phyloP scores from a whole-genome alignment of 257 asterid genomes.

The Agastache rugosa region DNA sequence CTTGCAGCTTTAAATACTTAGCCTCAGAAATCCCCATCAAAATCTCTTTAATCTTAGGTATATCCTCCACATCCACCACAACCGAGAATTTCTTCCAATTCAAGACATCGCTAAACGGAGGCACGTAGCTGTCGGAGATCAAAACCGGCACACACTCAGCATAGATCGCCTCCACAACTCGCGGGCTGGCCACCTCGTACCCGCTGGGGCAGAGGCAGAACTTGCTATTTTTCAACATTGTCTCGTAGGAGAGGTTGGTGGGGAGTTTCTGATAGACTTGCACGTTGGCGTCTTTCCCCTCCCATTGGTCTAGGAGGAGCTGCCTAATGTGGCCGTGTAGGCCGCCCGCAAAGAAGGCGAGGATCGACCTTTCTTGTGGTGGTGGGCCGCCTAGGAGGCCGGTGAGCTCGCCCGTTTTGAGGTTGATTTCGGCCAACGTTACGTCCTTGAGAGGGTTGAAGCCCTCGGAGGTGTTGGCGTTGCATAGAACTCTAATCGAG shows the following conservation, averaged over 20 bases:
- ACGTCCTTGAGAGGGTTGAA: slow-evolving; percentile 78
- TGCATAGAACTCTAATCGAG: slow-evolving; percentile 80
- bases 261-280: slow-evolving; percentile 53
- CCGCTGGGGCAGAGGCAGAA: slow-evolving; percentile 80
- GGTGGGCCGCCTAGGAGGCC: slow-evolving; percentile 80
- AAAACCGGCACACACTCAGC: slow-evolving; percentile 70
- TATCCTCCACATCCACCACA: slow-evolving; percentile 47
- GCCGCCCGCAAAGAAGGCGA: slow-evolving; percentile 84
- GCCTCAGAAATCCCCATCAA: slow-evolving; percentile 53
- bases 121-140: slow-evolving; percentile 53
- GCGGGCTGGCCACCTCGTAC: slow-evolving; percentile 73
- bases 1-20: slow-evolving; percentile 52
- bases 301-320: slow-evolving; percentile 66
- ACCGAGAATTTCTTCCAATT: slow-evolving; percentile 62
- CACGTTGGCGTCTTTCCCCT: slow-evolving; percentile 56
- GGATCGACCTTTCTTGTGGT: slow-evolving; percentile 59
- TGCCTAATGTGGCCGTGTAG: slow-evolving; percentile 74
- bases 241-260: slow-evolving; percentile 37
- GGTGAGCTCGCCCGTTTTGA: slow-evolving; percentile 62
- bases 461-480: slow-evolving; percentile 88
- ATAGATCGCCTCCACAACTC: slow-evolving; percentile 73
- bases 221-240: slow-evolving; percentile 51
- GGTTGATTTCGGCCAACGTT: slow-evolving; percentile 74
- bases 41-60: slow-evolving; percentile 53
- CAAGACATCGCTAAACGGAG: slow-evolving; percentile 66